Conservation (phyloP, 371 early-diverging fungal genomes). For the Cokeromyces recurvatus region DNA sequence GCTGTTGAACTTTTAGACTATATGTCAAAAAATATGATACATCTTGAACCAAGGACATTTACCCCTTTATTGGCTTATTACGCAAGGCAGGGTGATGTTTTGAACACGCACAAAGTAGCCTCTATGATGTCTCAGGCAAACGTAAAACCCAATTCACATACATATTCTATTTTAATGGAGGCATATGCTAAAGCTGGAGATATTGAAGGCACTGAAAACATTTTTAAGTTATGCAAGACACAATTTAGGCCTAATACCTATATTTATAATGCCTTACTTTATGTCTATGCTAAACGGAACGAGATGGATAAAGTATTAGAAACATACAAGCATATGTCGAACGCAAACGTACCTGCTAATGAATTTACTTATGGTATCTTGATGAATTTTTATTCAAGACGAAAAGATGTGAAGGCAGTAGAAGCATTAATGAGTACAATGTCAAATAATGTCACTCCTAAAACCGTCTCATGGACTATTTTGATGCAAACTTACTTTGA, state of each 20-base stretch:
- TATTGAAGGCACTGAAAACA: constrained; percentile 25
- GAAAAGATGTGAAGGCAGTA: constrained; percentile 27
- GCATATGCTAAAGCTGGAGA: constrained; percentile 41
- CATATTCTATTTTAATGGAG: constrained; percentile 36
- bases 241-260: constrained; percentile 23
- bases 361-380: constrained; percentile 32
- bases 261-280: constrained; percentile 31
- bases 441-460: constrained; percentile 25
- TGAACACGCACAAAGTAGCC: constrained; percentile 15
- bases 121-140: constrained; percentile 20
- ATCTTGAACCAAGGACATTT: constrained; percentile 16
- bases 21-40: constrained; percentile 18
- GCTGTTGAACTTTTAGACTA: constrained; percentile 22
- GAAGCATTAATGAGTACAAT: constrained; percentile 36
- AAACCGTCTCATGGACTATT: constrained; percentile 23
- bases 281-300: constrained; percentile 27
- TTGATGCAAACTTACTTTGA: constrained; percentile 40
- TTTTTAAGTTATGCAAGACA: constrained; percentile 20
- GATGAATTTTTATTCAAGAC: constrained; percentile 34
- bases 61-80: constrained; percentile 24
- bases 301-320: constrained; percentile 39
- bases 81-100: constrained; percentile 28
- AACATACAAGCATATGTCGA: constrained; percentile 33
- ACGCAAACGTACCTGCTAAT: constrained; percentile 21
- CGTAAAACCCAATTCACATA: constrained; percentile 18